These are phyloP conservation scores for Sporothrix pallida DNA, from an alignment of 2,329 filamentous ascomycete species.

Conservation along the genomic window DNA sequence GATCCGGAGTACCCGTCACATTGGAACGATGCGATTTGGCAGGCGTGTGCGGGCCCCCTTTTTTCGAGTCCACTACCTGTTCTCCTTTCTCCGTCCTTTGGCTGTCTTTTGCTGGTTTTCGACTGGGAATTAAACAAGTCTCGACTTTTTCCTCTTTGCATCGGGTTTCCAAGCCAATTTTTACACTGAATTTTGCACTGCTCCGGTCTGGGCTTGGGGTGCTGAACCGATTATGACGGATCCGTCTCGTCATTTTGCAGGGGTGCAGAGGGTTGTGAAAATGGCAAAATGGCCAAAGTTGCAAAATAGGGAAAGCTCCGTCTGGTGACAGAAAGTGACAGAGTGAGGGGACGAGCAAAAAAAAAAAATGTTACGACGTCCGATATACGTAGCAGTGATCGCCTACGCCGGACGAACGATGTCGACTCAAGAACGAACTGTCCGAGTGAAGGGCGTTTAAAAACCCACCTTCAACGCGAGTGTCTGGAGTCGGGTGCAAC, in stretches of 20 bases:
- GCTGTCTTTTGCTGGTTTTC: background rate
- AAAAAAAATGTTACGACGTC: no score
- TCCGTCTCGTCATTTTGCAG: slow-evolving; percentile 1
- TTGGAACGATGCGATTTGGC: background rate
- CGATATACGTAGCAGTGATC: background rate
- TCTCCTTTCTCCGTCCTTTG: background rate
- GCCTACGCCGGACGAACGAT: background rate
- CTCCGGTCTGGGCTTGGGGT: background rate
- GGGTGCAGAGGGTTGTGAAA: background rate
- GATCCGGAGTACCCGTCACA: background rate
- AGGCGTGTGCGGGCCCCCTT: background rate
- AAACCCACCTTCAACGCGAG: background rate
- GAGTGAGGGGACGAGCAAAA: no score
- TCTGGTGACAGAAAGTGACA: no score
- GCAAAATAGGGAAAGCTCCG: no score
- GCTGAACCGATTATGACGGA: background rate
- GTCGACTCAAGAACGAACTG: background rate
- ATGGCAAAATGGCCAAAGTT: no score
- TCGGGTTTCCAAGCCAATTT: background rate
- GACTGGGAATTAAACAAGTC: background rate
- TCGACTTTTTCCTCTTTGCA: background rate
- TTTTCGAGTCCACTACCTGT: background rate
- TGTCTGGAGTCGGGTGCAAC: background rate
- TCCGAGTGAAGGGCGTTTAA: no score
- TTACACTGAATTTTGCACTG: background rate